A percentile compares a stretch with the other conserved stretches of the same genome.
phyloP scores from a whole-genome alignment of 1,284 basidiomycete genomes.

The Fomitiporia mediterranea region DNA sequence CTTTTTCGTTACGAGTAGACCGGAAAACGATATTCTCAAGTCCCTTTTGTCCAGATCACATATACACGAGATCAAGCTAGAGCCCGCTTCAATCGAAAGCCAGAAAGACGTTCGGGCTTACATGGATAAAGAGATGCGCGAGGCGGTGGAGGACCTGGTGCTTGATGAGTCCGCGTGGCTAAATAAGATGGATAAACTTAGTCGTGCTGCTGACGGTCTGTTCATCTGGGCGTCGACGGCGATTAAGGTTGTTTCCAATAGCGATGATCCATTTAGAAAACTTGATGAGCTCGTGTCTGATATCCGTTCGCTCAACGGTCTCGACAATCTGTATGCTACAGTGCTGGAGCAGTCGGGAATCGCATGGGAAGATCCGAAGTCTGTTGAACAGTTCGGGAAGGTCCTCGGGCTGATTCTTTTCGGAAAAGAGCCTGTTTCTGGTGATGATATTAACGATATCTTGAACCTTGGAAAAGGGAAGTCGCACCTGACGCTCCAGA shows the following conservation, averaged over 20 bases:
- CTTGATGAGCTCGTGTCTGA: background rate
- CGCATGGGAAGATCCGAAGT: background rate
- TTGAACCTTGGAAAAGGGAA: background rate
- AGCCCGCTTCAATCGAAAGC: background rate
- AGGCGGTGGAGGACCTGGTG: background rate
- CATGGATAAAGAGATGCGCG: background rate
- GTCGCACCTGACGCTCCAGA: background rate
- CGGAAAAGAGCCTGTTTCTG: background rate
- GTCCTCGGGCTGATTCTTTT: background rate
- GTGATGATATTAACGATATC: background rate
- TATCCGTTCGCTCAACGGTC: background rate
- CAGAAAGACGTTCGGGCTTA: background rate
- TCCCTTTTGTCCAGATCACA: background rate
- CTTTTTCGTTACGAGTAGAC: slow-evolving; percentile 2
- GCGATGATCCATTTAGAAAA: background rate
- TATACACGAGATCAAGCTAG: background rate
- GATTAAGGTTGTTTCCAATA: background rate
- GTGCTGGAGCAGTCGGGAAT: background rate
- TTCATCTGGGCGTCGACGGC: slow-evolving; percentile 7
- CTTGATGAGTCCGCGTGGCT: background rate
- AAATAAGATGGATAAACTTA: background rate
- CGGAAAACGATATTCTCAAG: background rate
- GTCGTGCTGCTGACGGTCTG: background rate
- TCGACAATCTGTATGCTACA: background rate
- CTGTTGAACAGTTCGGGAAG: background rate